Evolutionary conservation across 176 grass and related monocot species (phyloP).

Genomic region (Miscanthus lutarioriparius): DNA sequence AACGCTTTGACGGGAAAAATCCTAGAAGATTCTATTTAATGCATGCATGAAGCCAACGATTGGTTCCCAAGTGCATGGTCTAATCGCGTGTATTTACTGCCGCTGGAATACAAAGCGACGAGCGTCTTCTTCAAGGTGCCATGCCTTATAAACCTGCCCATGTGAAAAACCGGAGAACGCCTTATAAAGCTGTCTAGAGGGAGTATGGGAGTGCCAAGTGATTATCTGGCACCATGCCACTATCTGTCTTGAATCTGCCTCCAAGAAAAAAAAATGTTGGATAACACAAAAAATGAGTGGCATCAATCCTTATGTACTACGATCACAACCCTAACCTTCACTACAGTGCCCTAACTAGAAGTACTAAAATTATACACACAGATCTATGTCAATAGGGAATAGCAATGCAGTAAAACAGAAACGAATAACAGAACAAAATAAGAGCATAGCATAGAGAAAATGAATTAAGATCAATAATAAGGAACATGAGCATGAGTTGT

Average conservation of each 20-base stretch:
- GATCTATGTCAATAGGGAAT: neutral
- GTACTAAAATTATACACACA: neutral
- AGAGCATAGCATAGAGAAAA: neutral
- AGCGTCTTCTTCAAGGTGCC: too few species aligned
- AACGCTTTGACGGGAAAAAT: too few species aligned
- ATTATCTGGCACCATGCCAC: neutral
- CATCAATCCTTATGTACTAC: neutral
- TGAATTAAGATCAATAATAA: conserved; percentile 15
- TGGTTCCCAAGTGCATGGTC: too few species aligned
- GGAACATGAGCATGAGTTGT: conserved; percentile 21
- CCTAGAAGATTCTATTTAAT: too few species aligned
- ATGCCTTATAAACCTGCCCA: too few species aligned
- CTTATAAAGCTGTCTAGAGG: too few species aligned
- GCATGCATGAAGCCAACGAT: too few species aligned
- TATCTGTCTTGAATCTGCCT: neutral
- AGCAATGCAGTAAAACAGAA: neutral
- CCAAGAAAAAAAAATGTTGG: neutral
- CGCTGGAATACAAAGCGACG: too few species aligned
- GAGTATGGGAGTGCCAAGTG: neutral
- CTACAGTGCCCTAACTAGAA: neutral
- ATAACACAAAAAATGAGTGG: neutral
- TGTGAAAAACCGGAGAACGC: too few species aligned
- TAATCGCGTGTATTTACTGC: too few species aligned
- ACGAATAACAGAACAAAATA: conserved; percentile 5
- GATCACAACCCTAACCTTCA: neutral